Evolutionary conservation across 73 alveolate genomes (phyloP).

Genomic region (Blepharisma japonicum): DNA sequence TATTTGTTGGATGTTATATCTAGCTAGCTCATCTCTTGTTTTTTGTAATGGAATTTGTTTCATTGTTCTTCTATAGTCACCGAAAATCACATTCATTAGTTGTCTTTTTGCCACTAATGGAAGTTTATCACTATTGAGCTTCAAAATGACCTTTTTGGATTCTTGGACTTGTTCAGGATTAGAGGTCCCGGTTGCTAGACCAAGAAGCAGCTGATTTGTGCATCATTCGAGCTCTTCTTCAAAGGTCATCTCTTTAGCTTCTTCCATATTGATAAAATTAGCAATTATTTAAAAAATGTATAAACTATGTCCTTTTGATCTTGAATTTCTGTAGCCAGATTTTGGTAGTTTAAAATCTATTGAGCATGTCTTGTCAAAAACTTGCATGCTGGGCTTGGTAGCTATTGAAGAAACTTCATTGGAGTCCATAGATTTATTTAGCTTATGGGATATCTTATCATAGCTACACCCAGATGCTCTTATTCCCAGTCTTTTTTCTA

Average conservation of each 20-base stretch:
- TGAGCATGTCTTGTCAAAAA: too few relatives aligned
- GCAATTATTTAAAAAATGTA: too few relatives aligned
- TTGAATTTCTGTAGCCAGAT: too few relatives aligned
- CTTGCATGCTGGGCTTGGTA: too few relatives aligned
- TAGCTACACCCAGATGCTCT: too few relatives aligned
- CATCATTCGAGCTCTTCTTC: conserved; percentile 19
- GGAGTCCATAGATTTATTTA: too few relatives aligned
- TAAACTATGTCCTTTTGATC: too few relatives aligned
- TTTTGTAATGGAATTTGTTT: background rate
- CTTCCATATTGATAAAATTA: too few relatives aligned
- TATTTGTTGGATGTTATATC: background rate
- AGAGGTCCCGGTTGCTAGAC: background rate
- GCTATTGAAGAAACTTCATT: too few relatives aligned
- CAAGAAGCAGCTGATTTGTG: background rate
- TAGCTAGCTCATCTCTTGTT: conserved; percentile 1
- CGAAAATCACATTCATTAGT: conserved; percentile 23
- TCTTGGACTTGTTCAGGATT: conserved; percentile 18
- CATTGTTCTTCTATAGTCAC: conserved; percentile 19
- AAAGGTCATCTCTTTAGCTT: background rate
- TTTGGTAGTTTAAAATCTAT: too few relatives aligned
- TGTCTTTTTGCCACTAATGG: conserved; percentile 8
- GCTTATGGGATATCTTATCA: too few relatives aligned
- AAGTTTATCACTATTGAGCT: conserved; percentile 14
- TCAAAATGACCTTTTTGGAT: background rate
- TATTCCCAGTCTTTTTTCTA: too few relatives aligned